Conservation (phyloP, 352 stramenopile species). For the Phytophthora hibernalis region DNA sequence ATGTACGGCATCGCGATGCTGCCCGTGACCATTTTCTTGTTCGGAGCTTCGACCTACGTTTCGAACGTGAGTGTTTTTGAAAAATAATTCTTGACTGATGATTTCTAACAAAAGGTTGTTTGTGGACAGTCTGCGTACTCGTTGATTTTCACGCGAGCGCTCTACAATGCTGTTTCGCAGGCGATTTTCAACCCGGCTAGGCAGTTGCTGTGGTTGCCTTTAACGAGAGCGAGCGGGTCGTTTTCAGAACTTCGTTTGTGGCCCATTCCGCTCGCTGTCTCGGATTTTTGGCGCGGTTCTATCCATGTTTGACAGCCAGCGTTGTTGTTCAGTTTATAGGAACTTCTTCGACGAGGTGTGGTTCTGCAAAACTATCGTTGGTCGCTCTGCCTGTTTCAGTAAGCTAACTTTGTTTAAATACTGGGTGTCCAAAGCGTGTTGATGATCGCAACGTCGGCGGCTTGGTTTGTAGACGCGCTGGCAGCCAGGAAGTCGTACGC, state of each 20-base stretch:
- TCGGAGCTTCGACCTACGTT: constrained; percentile 65
- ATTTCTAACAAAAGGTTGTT: constrained; percentile 4
- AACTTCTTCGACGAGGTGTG: constrained; percentile 63
- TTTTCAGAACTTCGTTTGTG: constrained; percentile 85
- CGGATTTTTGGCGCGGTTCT: constrained; percentile 77
- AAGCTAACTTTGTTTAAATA: neutral
- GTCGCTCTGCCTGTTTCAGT: neutral
- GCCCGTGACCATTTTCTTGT: constrained; percentile 75
- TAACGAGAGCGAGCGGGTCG: constrained; percentile 75
- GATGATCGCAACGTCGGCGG: constrained; percentile 66
- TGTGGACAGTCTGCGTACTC: constrained; percentile 52
- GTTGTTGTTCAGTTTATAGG: constrained; percentile 57
- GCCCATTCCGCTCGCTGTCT: constrained; percentile 82
- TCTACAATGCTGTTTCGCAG: constrained; percentile 85
- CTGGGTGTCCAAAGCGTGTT: constrained; percentile 45
- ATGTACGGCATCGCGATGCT: constrained; percentile 86
- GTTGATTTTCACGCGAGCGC: constrained; percentile 68
- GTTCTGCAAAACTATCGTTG: neutral
- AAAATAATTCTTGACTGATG: neutral
- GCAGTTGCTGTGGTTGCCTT: constrained; percentile 88
- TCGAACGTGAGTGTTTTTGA: constrained; percentile 46
- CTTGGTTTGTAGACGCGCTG: constrained; percentile 76
- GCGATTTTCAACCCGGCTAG: constrained; percentile 86
- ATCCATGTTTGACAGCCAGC: constrained; percentile 73
- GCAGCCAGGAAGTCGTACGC: constrained; percentile 85